phyloP scores from a whole-genome alignment of 495 filamentous ascomycete genomes.

The Penicillium angulare region DNA sequence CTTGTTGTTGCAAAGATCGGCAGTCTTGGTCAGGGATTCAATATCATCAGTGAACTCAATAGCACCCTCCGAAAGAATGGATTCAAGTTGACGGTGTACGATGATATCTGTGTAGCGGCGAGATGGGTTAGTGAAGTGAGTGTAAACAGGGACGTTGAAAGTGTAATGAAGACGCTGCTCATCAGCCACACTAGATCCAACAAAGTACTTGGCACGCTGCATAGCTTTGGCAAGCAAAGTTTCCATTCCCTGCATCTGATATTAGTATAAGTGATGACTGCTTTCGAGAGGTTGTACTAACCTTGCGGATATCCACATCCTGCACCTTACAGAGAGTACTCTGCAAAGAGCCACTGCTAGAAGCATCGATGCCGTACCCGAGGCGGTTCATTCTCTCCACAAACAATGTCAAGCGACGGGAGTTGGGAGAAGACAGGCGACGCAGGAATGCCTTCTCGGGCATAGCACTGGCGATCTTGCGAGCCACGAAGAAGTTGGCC shows the following conservation, averaged over 20 bases:
- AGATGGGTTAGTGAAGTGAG: slow-evolving; percentile 95
- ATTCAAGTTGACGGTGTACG: slow-evolving; percentile 92
- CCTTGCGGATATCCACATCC: slow-evolving; percentile 82
- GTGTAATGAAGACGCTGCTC: slow-evolving; percentile 84
- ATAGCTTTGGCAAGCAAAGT: slow-evolving; percentile 90
- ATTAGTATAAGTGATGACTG: slow-evolving; percentile 2
- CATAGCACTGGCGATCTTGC: slow-evolving; percentile 73
- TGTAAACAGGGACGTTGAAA: slow-evolving; percentile 90
- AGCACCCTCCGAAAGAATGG: slow-evolving; percentile 75
- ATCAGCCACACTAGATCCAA: slow-evolving; percentile 68
- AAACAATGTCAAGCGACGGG: slow-evolving; percentile 84
- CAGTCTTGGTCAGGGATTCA: slow-evolving; percentile 85
- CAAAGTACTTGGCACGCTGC: slow-evolving; percentile 93
- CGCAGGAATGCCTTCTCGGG: slow-evolving; percentile 93
- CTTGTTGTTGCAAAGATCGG: slow-evolving; percentile 96
- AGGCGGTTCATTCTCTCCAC: slow-evolving; percentile 89
- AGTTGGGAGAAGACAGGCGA: slow-evolving; percentile 79
- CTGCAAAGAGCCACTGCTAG: slow-evolving; percentile 86
- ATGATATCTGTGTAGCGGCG: slow-evolving; percentile 93
- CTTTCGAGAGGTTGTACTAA: slow-evolving; percentile 17
- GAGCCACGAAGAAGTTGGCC: slow-evolving; percentile 83
- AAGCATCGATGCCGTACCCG: slow-evolving; percentile 82
- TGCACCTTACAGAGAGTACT: slow-evolving; percentile 90
- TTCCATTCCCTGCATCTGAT: slow-evolving; percentile 73
- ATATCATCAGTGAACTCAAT: slow-evolving; percentile 87